These are phyloP conservation scores for Spiromastix sp. DNA, from an alignment of 2,329 filamentous ascomycete genomes.

Conservation along the genomic window DNA sequence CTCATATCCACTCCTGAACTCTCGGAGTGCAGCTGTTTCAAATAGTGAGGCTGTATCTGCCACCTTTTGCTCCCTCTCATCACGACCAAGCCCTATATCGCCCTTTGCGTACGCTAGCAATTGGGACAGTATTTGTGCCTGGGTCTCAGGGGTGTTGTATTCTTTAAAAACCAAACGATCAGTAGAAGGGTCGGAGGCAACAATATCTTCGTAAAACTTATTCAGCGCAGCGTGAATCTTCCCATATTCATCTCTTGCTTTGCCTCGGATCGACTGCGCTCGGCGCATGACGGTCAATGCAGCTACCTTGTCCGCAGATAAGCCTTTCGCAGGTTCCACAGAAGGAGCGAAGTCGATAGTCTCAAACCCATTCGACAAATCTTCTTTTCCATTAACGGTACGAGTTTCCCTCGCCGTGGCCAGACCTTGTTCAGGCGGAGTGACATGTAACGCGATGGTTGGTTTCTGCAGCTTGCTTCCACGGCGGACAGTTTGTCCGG, in stretches of 20 bases:
- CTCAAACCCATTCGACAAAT: slow-evolving; percentile 65
- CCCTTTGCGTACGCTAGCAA: slow-evolving; percentile 67
- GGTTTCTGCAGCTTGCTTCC: slow-evolving; percentile 2
- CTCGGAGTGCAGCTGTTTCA: slow-evolving; percentile 77
- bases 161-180: slow-evolving; percentile 78
- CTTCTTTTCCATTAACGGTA: slow-evolving; percentile 4
- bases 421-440: not conserved
- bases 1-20: slow-evolving; percentile 90
- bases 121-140: slow-evolving; percentile 81
- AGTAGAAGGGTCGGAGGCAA: slow-evolving; percentile 55
- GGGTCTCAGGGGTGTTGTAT: slow-evolving; percentile 78
- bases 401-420: not conserved
- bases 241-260: slow-evolving; percentile 80
- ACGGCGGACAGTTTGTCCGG: slow-evolving; percentile 59
- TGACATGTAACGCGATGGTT: slow-evolving; percentile 1
- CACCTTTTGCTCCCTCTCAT: slow-evolving; percentile 60
- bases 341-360: slow-evolving; percentile 51
- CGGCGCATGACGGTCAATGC: slow-evolving; percentile 60
- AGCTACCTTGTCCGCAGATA: slow-evolving; percentile 46
- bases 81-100: slow-evolving; percentile 69
- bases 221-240: slow-evolving; percentile 81
- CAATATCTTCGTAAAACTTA: slow-evolving; percentile 80
- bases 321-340: slow-evolving; percentile 17
- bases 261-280: slow-evolving; percentile 68
- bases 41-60: slow-evolving; percentile 69